Evolutionary conservation across 2,329 filamentous ascomycete genomes (phyloP).

Genomic region (Acrodontium crateriforme): DNA sequence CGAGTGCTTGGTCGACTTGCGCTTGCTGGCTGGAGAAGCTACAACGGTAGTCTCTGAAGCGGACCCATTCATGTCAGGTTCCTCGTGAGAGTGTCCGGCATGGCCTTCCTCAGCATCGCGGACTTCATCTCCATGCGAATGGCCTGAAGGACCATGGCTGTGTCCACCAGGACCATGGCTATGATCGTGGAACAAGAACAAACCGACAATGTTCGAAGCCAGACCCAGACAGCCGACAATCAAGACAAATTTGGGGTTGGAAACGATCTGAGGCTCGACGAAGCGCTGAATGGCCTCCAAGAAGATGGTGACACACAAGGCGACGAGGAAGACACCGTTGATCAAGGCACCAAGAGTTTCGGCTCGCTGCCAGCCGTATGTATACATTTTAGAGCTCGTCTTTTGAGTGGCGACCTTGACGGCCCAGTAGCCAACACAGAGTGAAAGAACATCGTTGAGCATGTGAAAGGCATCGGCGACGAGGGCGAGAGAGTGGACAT

Average conservation of each 20-base stretch:
- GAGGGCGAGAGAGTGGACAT: conserved; percentile 79
- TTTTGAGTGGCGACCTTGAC: conserved; percentile 77
- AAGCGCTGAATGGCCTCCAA: conserved; percentile 88
- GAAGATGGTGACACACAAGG: conserved; percentile 89
- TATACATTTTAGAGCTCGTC: conserved; percentile 74
- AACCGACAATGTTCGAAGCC: conserved; percentile 74
- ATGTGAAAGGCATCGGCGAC: conserved; percentile 98
- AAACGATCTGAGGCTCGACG: conserved; percentile 77
- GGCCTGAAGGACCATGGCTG: conserved; percentile 10
- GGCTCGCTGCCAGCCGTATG: conserved; percentile 94
- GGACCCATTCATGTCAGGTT: conserved; percentile 36
- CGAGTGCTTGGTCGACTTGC: conserved; percentile 40
- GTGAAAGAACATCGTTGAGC: conserved; percentile 95
- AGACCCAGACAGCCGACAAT: conserved; percentile 80
- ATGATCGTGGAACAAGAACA: conserved; percentile 86
- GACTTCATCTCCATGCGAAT: conserved; percentile 24
- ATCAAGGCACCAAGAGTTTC: conserved; percentile 93
- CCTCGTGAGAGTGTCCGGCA: conserved; percentile 11
- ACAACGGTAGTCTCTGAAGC: conserved; percentile 47
- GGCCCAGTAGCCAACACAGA: conserved; percentile 87
- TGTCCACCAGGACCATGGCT: conserved; percentile 36
- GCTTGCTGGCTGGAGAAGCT: conserved; percentile 17
- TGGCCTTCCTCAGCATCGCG: conserved; percentile 40
- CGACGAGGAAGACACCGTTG: conserved; percentile 95
- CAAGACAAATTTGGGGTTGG: conserved; percentile 72